Percentiles rank a stretch among this genome's conserved stretches.
These are phyloP conservation scores for Starmera dryadoides DNA, from an alignment of 805 yeast species.

Conservation along the genomic window DNA sequence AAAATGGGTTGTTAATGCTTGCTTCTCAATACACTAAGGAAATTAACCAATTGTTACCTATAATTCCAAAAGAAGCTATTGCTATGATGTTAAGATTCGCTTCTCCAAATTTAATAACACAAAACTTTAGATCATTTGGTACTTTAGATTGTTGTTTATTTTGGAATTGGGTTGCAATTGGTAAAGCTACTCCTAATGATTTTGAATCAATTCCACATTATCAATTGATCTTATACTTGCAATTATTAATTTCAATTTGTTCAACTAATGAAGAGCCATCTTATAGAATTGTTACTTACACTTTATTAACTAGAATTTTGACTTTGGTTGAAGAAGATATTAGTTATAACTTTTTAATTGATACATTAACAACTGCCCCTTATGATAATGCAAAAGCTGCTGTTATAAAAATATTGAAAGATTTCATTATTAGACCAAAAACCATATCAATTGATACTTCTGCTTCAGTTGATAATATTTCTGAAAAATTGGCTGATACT, in stretches of 20 bases:
- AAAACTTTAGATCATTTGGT: constrained; percentile 15
- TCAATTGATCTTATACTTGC: constrained; percentile 31
- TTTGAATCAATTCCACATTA: constrained; percentile 22
- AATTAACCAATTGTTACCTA: constrained; percentile 4
- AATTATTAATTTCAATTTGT: constrained; percentile 30
- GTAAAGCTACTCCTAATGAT: constrained; percentile 13
- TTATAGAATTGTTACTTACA: constrained; percentile 38
- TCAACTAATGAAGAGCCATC: constrained; percentile 30
- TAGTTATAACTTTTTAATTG: constrained; percentile 53
- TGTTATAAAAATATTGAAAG: constrained; percentile 62
- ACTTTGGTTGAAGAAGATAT: constrained; percentile 48
- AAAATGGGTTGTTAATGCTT: constrained; percentile 25
- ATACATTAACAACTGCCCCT: constrained; percentile 62
- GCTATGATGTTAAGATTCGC: constrained; percentile 32
- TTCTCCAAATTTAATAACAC: constrained; percentile 30
- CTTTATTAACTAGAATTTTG: constrained; percentile 58
- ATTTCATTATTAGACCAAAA: constrained; percentile 38
- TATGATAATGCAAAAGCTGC: constrained; percentile 52
- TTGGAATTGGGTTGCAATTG: constrained; percentile 31
- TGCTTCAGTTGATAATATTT: constrained; percentile 2
- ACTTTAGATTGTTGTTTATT: constrained; percentile 23
- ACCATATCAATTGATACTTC: constrained; percentile 5
- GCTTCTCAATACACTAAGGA: constrained; percentile 17
- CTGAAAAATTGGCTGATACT: background rate
- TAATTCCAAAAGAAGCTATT: constrained; percentile 24